Evolutionary conservation across 1,139 yeast genomes (phyloP).

Genomic region (Blastobotrys proliferans): DNA sequence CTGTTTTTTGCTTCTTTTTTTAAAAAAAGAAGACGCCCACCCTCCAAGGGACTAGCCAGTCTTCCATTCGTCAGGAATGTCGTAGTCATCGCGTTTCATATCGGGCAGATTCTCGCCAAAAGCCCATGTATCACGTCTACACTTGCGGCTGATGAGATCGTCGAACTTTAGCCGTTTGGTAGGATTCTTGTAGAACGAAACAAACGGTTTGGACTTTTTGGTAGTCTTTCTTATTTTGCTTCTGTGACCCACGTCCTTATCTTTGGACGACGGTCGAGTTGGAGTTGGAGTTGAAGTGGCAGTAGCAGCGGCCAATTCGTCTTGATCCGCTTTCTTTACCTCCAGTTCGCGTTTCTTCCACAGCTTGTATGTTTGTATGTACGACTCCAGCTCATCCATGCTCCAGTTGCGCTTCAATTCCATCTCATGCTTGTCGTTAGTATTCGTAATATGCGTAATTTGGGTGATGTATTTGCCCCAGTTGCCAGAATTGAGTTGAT

Average conservation of each 20-base stretch:
- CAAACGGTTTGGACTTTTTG: conserved; percentile 14
- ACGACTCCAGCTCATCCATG: conserved; percentile 44
- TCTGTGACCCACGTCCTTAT: not conserved
- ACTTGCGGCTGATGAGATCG: conserved; percentile 19
- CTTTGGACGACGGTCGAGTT: not conserved
- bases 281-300: not conserved
- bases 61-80: conserved; percentile 80
- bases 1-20: too few relatives aligned
- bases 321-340: conserved; percentile 5
- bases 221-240: not conserved
- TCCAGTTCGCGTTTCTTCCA: conserved; percentile 36
- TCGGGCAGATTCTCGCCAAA: conserved; percentile 25
- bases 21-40: not conserved
- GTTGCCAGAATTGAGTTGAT: conserved; percentile 46
- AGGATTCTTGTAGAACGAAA: conserved; percentile 21
- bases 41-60: not conserved
- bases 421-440: conserved; percentile 47
- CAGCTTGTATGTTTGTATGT: conserved; percentile 46
- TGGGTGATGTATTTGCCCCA: conserved; percentile 53
- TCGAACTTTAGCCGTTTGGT: conserved; percentile 23
- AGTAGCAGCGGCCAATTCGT: conserved; percentile 1
- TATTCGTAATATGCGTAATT: conserved; percentile 52
- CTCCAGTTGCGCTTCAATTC: conserved; percentile 49
- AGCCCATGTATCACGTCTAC: conserved; percentile 22
- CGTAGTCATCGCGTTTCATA: conserved; percentile 63